Base-by-base conservation (phyloP, 2,329 filamentous ascomycete genomes). In the Neonectria coccinea region DNA sequence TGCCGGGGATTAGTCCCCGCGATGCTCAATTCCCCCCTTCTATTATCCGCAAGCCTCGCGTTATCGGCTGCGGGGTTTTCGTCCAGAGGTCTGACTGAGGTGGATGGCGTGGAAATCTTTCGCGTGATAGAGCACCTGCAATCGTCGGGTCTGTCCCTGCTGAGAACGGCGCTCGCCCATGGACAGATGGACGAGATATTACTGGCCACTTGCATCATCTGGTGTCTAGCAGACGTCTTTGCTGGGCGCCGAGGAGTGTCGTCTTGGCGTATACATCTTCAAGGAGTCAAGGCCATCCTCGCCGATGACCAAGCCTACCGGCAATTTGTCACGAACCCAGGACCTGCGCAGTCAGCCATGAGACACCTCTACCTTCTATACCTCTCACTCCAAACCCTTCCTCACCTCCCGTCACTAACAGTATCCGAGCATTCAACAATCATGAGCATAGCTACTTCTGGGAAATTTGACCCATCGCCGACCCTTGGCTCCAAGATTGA, bases 211-310 rank as follows among this genome's bases (percentile, higher is more conserved):
- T 76, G 74, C 25, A 68, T 76, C 4, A 73, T 76, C 5, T 76
- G 74, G 74, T 76, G 74, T 18, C 56, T 76, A 1, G 69, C 74
- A 1, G 74, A 76, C 18, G 73, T 76, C 0, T 76, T 76, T 9
- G 66, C 72, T 0, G 72, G 67, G 0, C 59, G 66, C 1, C 72
- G 71, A 10, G 74, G 69, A 0, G 62, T 70, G 20, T 67, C 66
- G 0, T 64, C 70, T 1, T 76, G 74, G 74, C 65, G 65, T 0
- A 68, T 75, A 1, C 74, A 76, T 27, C n/a, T 76, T 0, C 67
- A 70, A 4, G 74, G 74, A 0, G 69, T 76, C 14, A 75, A 68
- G 1, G 74, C 74, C 1, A 53, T 76, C 0, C 53, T 76, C 0
- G 47, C 53, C 1, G 55, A 59, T 1, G 65, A 66, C 0, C 14